These are phyloP conservation scores for Flaveria robusta DNA, from an alignment of 129 eudicot genomes.

Conservation along the genomic window DNA sequence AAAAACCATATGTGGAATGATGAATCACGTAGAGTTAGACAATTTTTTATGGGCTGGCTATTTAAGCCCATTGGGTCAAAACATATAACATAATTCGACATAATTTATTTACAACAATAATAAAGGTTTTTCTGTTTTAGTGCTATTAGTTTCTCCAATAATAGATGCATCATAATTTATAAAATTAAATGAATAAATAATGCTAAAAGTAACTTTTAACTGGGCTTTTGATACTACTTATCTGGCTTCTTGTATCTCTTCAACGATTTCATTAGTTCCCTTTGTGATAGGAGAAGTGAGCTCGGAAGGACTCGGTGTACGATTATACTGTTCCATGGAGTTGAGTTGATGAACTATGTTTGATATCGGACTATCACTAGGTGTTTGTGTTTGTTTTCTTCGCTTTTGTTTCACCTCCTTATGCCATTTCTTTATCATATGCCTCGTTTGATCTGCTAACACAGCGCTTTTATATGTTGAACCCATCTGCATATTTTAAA, in stretches of 20 bases:
- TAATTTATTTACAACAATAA: background rate
- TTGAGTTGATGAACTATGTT: conserved; percentile 19
- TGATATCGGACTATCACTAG: conserved; percentile 24
- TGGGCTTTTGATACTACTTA: background rate
- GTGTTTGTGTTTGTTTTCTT: conserved; percentile 28
- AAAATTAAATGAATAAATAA: conserved; percentile 15
- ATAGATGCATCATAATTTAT: background rate
- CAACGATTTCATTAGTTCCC: conserved; percentile 13
- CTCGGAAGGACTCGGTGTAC: background rate
- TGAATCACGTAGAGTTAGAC: no score
- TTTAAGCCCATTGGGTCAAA: no score
- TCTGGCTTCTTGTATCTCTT: conserved; percentile 28
- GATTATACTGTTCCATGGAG: conserved; percentile 17
- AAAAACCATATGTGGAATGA: no score
- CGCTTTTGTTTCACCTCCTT: conserved; percentile 37
- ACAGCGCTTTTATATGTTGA: conserved; percentile 39
- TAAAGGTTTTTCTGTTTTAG: background rate
- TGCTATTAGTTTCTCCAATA: background rate
- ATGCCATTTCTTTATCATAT: conserved; percentile 48
- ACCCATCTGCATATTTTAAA: conserved; percentile 46
- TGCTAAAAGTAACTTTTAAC: background rate
- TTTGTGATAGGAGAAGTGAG: background rate
- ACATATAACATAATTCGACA: background rate
- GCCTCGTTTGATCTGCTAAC: conserved; percentile 37
- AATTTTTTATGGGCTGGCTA: no score